Percentiles rank a stretch among this genome's conserved stretches.
Conservation (phyloP, 2,329 filamentous ascomycete species). For the Ophiostoma quercus region DNA sequence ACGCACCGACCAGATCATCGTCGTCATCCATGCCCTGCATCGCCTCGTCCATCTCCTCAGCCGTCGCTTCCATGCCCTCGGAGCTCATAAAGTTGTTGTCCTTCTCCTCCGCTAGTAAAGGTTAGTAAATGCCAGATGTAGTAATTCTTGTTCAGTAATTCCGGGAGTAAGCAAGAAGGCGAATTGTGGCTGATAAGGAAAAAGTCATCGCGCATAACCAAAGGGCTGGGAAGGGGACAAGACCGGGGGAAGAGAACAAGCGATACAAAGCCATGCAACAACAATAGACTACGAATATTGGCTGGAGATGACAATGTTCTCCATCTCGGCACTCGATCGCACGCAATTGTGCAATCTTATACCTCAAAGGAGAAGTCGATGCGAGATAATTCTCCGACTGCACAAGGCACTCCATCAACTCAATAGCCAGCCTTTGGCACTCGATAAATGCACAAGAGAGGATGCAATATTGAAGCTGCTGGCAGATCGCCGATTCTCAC, state of each 20-base stretch:
- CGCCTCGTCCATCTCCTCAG: slow-evolving; percentile 55
- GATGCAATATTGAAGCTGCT: background rate
- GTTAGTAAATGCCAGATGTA: slow-evolving; percentile 18
- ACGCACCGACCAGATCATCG: slow-evolving; percentile 12
- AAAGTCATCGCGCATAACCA: background rate
- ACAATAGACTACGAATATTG: background rate
- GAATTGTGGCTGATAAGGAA: background rate
- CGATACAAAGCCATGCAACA: background rate
- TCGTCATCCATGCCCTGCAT: slow-evolving; percentile 34
- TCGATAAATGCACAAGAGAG: background rate
- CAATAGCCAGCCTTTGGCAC: background rate
- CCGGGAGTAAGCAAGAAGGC: background rate
- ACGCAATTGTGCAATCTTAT: background rate
- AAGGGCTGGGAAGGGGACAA: background rate
- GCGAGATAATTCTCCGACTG: background rate
- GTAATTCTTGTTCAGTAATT: background rate
- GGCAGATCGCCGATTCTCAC: background rate
- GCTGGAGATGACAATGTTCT: background rate
- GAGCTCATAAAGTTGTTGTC: slow-evolving; percentile 64
- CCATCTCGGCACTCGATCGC: background rate
- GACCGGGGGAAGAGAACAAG: background rate
- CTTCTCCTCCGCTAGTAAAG: slow-evolving; percentile 56
- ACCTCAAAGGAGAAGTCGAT: background rate
- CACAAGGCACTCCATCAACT: background rate
- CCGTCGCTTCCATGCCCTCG: slow-evolving; percentile 58